Evolutionary conservation across 805 yeast genomes (phyloP), one percentile per base, ranked within the genome.

Genomic region (Kodamaea neixiangensis): DNA sequence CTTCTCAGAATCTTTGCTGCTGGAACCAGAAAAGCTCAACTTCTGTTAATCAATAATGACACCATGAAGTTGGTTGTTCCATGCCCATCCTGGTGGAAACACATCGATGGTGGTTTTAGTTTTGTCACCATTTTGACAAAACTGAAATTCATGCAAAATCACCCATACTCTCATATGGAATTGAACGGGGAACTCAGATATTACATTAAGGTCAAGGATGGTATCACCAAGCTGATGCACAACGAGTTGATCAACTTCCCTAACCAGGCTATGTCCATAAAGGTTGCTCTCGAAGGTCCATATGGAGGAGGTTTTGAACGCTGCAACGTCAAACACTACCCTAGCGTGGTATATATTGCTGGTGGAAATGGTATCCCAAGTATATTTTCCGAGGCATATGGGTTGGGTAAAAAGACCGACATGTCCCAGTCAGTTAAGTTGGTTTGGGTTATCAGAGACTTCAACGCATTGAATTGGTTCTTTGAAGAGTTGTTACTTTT

Each of bases 381-480:
- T n/a, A 49, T 68, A 43, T 71, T 63, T 47, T 57, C 62, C 17
- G 64, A 66, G 44, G 74, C 72, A 13, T 53, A 50, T 11, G 61
- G 62, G 31, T 58, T 70, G 43, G 60, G 62, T 14, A 49, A 31
- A 40, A 38, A 18, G 25, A 3, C 22, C 15, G 33, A 40, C 29
- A 29, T 44, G 29, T 9, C 31, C 7, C 21, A 25, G 9, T 6
- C 22, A 11, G 29, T 42, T 18, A 53, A 34, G 58, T 70, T 87
- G 46, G 66, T 78, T 40, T 89, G 96, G 96, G 75, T 78, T 13
- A 73, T 87, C 9, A 72, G 85, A 52, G 80, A 82, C 35, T 71
- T 73, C 53, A 69, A 68, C 40, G 76, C 83, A 9, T 61, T 87
- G 6, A 53, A 58, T 19, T 77, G 83, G 81, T 77, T 79, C 52